Evolutionary conservation across 805 yeast genomes (phyloP).

Genomic region (Priceomyces medius): DNA sequence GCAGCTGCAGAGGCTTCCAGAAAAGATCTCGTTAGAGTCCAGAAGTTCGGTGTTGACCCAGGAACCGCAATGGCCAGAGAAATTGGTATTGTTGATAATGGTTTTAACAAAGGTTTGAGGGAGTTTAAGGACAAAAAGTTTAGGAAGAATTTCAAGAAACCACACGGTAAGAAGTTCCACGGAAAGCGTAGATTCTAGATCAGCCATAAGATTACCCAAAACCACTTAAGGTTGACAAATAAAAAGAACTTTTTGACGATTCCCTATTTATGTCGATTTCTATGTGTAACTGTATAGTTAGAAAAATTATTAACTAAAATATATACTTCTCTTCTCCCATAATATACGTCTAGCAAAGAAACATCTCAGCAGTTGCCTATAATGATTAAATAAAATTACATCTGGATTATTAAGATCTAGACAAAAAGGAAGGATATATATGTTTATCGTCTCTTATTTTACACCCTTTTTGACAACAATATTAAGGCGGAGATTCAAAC

Average conservation of each 20-base stretch:
- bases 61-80: slow-evolving; percentile 68
- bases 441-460: no score
- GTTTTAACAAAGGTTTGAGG: slow-evolving; percentile 24
- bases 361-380: neutral
- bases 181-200: neutral
- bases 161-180: slow-evolving; percentile 5
- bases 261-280: neutral
- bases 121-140: slow-evolving; percentile 5
- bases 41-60: slow-evolving; percentile 78
- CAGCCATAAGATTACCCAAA: neutral
- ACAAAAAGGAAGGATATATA: no score
- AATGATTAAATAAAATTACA: neutral
- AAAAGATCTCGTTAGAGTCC: slow-evolving; percentile 66
- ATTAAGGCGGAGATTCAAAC: no score
- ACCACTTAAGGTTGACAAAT: neutral
- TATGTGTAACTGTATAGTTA: neutral
- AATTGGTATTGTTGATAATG: slow-evolving; percentile 51
- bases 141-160: slow-evolving; percentile 7
- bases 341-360: neutral
- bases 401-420: no score
- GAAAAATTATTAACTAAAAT: neutral
- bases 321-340: neutral
- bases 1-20: slow-evolving; percentile 53
- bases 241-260: neutral
- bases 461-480: no score